Evolutionary conservation across 768 basidiomycete genomes (phyloP), one percentile per base, ranked within the genome.

Genomic region (Auricularia heimuer): DNA sequence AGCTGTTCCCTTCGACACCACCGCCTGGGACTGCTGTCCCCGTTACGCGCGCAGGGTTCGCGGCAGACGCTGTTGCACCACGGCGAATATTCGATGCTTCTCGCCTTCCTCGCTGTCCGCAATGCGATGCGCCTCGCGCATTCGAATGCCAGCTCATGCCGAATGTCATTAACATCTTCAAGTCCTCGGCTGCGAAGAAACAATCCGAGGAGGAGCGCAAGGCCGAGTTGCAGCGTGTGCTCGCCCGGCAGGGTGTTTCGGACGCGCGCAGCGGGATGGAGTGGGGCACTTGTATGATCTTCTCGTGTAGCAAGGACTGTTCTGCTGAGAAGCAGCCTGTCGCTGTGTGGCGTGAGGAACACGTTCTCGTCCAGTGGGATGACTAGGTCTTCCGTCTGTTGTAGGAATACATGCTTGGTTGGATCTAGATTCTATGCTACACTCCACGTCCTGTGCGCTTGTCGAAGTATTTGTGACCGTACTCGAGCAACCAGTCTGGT

Each of bases 141-240:
- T 98, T 97, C 73, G 96, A 98, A 73, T 90, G 90, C 70, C 96
- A 98, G 74, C 79, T 98, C 63, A 96, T 95, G 86, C 96, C 96
- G 1, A 92, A 94, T 72, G 77, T 98, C 63, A 94, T 98, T 73
- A 90, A 90, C 62, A 76, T 92, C 14, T 78, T 97, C 14, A 77
- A 80, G 62, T 71, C 71, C 10, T 66, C 71, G 10, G 65, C 73
- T 68, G 72, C 69, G 64, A 72, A 45, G 10, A 78, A 77, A 56
- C 66, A 80, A 71, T 82, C 83, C 7, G 89, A 91, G 56, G 88
- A 85, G 70, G 86, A 91, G 73, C 78, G 90, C 70, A 80, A 83
- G 67, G 82, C 82, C 68, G 82, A 82, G 60, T 78, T 93, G 8
- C 81, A 85, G 70, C 74, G 77, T 45, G 78, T 77, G 29, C 72